Evolutionary conservation across 768 basidiomycete genomes (phyloP).

Genomic region (Gelatoporia subvermispora): DNA sequence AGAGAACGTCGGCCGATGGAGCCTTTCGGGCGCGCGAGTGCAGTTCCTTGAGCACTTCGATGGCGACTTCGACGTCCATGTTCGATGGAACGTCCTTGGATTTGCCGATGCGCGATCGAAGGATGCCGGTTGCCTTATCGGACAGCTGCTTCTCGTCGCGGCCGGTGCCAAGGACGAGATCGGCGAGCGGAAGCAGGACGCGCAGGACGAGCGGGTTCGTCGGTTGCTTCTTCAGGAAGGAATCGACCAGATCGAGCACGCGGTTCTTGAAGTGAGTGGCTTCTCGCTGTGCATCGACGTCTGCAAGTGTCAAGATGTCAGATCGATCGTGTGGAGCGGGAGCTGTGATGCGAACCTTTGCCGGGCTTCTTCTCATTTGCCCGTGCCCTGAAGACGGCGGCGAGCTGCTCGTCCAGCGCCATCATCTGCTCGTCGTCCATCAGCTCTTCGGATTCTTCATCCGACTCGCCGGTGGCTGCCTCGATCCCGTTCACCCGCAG

Average conservation of each 20-base stretch:
- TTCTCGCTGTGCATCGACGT: conserved; percentile 71
- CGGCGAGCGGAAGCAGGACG: conserved; percentile 71
- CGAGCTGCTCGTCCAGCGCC: conserved; percentile 89
- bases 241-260: conserved; percentile 91
- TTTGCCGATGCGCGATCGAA: conserved; percentile 70
- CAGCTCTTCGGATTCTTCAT: conserved; percentile 56
- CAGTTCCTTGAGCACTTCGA: conserved; percentile 51
- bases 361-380: conserved; percentile 53
- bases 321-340: not conserved
- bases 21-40: conserved; percentile 70
- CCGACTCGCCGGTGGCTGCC: conserved; percentile 50
- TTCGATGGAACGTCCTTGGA: conserved; percentile 58
- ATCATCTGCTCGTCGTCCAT: conserved; percentile 99
- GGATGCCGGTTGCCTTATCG: conserved; percentile 79
- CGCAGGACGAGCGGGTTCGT: conserved; percentile 64
- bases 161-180: conserved; percentile 61
- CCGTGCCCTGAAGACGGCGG: conserved; percentile 75
- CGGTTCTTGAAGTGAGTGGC: conserved; percentile 96
- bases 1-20: conserved; percentile 56
- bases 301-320: conserved; percentile 29
- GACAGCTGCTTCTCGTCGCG: conserved; percentile 84
- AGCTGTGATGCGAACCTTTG: conserved; percentile 45
- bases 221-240: conserved; percentile 72
- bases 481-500: conserved; percentile 55
- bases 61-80: conserved; percentile 39